phyloP scores from a whole-genome alignment of 225 moss, liverwort and hornwort species.

The Ulota crispa region DNA sequence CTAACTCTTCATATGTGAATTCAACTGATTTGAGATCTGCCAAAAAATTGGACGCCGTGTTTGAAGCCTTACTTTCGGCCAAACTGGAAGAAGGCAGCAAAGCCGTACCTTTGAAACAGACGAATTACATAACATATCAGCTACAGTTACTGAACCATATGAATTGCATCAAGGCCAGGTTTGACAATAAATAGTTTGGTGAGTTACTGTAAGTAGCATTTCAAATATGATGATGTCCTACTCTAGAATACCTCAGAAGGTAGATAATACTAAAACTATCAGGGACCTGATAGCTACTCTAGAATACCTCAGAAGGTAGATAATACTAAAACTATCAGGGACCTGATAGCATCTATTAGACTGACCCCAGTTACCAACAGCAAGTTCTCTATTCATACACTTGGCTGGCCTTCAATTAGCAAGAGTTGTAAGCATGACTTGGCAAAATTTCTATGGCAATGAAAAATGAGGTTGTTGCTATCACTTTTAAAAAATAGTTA shows the following conservation, averaged over 20 bases:
- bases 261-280: background rate
- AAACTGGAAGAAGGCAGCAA: slow-evolving; percentile 25
- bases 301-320: background rate
- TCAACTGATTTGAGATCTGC: slow-evolving; percentile 83
- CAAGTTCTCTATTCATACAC: background rate
- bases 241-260: background rate
- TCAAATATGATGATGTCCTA: background rate
- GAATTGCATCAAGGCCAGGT: background rate
- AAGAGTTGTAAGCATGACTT: background rate
- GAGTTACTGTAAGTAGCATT: background rate
- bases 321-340: background rate
- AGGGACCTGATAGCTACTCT: background rate
- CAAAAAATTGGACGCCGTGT: slow-evolving; percentile 37
- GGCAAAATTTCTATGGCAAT: background rate
- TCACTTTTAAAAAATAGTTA: background rate
- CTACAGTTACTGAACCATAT: background rate
- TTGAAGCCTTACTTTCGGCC: slow-evolving; percentile 20
- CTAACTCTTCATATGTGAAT: slow-evolving; percentile 87
- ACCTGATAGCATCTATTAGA: background rate
- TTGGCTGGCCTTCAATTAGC: background rate
- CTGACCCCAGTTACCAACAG: background rate
- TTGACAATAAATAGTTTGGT: background rate
- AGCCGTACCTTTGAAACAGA: slow-evolving; percentile 23
- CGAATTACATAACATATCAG: slow-evolving; percentile 10
- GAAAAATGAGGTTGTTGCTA: background rate